A percentile compares a stretch with the other conserved stretches of the same genome.
These are phyloP conservation scores for Pseudocercospora fuligena DNA, from an alignment of 2,329 filamentous ascomycete genomes.

Conservation along the genomic window DNA sequence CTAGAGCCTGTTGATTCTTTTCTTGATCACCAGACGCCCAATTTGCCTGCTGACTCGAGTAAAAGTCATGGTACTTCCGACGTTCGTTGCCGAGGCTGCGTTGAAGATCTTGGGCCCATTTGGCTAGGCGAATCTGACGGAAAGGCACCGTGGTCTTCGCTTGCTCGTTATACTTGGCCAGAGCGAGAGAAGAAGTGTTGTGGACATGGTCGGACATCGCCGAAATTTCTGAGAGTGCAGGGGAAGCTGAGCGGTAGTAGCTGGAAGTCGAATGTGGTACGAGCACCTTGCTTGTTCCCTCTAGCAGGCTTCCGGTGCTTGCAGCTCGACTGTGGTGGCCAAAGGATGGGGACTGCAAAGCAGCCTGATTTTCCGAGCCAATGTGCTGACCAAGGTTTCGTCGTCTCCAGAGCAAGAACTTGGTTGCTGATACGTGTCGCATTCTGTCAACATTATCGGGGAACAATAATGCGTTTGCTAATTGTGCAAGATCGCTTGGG, in stretches of 20 bases:
- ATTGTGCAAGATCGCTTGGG: conserved; percentile 70
- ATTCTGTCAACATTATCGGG: conserved; percentile 79
- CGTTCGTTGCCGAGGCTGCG: conserved; percentile 74
- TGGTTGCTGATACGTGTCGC: conserved; percentile 80
- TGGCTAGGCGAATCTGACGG: conserved; percentile 73
- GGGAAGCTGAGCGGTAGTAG: conserved; percentile 42
- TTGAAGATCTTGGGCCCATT: conserved; percentile 83
- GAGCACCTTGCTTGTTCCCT: conserved; percentile 39
- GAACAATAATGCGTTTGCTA: conserved; percentile 79
- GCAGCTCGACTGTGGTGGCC: conserved; percentile 31
- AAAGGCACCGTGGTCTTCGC: conserved; percentile 55
- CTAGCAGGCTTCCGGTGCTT: conserved; percentile 34
- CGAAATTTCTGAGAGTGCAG: conserved; percentile 31
- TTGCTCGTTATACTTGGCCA: conserved; percentile 56
- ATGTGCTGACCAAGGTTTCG: conserved; percentile 37
- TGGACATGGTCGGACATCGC: conserved; percentile 20
- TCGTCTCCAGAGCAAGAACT: conserved; percentile 73
- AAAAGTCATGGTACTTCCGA: conserved; percentile 69
- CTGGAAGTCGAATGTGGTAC: conserved; percentile 37
- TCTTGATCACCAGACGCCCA: conserved; percentile 63
- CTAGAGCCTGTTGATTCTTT: conserved; percentile 33
- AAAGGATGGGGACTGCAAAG: conserved; percentile 31
- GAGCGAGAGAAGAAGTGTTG: conserved; percentile 51
- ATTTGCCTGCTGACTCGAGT: conserved; percentile 59
- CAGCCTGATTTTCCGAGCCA: conserved; percentile 33